These are phyloP conservation scores for Sanghuangporus sanghuang DNA, from an alignment of 1,284 basidiomycete genomes.

Conservation along the genomic window DNA sequence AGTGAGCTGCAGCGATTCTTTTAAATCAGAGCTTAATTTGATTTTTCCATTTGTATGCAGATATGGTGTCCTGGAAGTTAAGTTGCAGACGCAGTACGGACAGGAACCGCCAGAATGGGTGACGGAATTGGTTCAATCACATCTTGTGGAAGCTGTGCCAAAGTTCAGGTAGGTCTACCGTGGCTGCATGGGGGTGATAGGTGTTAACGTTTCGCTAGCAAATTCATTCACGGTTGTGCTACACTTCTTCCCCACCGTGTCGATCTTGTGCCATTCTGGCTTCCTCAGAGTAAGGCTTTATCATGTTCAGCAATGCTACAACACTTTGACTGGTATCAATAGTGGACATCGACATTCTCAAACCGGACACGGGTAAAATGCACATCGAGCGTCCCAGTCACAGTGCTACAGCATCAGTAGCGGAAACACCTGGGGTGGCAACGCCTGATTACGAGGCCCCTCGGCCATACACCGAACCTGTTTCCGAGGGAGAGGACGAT, in stretches of 20 bases:
- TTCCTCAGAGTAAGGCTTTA: conserved; percentile 75
- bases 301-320: background rate
- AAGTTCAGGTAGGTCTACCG: conserved; percentile 65
- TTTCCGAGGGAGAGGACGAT: conserved; percentile 90
- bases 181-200: background rate
- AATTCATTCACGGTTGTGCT: conserved; percentile 98
- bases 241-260: conserved; percentile 91
- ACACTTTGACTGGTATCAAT: conserved; percentile 12
- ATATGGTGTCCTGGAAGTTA: conserved; percentile 93
- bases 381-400: conserved; percentile 71
- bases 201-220: conserved; percentile 43
- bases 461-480: conserved; percentile 70
- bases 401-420: conserved; percentile 34
- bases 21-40: background rate
- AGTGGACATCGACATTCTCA: conserved; percentile 94
- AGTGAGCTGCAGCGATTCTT: conserved; percentile 42
- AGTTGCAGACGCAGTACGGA: conserved; percentile 94
- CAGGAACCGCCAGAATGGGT: conserved; percentile 98
- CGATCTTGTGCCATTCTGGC: conserved; percentile 98
- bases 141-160: conserved; percentile 90
- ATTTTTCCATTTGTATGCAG: conserved; percentile 26
- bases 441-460: conserved; percentile 41
- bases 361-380: conserved; percentile 75
- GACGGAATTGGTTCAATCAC: conserved; percentile 88
- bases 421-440: conserved; percentile 42